Percentiles rank a stretch among this genome's conserved stretches.
Conservation (phyloP, 305 asterid genomes). For the Fraxinus greggii region DNA sequence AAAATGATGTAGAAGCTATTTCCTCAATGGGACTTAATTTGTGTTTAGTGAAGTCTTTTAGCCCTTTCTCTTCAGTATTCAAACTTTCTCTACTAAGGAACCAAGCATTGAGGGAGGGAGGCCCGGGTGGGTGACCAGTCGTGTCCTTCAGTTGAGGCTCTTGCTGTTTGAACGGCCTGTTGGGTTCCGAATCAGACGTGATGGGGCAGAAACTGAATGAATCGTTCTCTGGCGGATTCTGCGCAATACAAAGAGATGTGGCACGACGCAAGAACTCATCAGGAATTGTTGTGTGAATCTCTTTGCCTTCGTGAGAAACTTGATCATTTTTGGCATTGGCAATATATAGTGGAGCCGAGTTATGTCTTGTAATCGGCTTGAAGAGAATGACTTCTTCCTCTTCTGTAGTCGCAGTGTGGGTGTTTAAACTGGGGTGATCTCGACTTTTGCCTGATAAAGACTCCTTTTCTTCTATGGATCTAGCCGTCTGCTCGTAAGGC, state of each 20-base stretch:
- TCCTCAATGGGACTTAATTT: conserved; percentile 66
- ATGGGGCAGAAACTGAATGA: conserved; percentile 53
- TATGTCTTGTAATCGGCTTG: conserved; percentile 75
- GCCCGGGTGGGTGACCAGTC: conserved; percentile 48
- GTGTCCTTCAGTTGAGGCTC: conserved; percentile 40
- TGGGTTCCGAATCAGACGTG: conserved; percentile 29
- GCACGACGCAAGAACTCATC: conserved; percentile 71
- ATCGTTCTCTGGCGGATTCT: conserved; percentile 38
- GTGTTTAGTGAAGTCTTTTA: conserved; percentile 26
- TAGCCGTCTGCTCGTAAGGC: conserved; percentile 9
- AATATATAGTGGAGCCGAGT: conserved; percentile 62
- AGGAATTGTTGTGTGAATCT: conserved; percentile 19
- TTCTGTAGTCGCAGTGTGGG: conserved; percentile 29
- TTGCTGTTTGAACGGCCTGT: conserved; percentile 34
- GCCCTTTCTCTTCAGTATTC: conserved; percentile 40
- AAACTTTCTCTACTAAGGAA: conserved; percentile 42
- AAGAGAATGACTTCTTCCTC: conserved; percentile 92
- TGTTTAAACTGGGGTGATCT: conserved; percentile 17
- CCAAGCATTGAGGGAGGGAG: conserved; percentile 87
- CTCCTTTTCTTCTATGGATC: conserved; percentile 15
- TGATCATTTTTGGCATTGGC: conserved; percentile 33
- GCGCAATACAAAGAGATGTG: conserved; percentile 52
- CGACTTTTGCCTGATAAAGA: conserved; percentile 5
- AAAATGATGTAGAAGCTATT: conserved; percentile 43
- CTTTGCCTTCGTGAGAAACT: conserved; percentile 18